Percentiles rank a stretch among this genome's conserved stretches.
Evolutionary conservation across 2,329 filamentous ascomycete genomes (phyloP).

Genomic region (Cytospora piceicola): DNA sequence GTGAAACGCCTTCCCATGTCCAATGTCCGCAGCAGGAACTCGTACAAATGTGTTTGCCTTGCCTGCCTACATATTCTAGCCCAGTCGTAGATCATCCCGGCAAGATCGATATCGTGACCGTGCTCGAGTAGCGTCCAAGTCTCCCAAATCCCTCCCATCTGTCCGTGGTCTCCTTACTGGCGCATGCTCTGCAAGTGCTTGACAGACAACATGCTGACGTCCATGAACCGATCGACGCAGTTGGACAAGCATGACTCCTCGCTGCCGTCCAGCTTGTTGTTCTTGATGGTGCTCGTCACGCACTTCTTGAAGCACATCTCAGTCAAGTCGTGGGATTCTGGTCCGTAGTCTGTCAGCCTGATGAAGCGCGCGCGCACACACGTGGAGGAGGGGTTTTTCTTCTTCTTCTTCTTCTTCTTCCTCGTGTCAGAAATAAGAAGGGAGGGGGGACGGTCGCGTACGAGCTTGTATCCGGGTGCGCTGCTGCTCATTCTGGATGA

Average conservation of each 20-base stretch:
- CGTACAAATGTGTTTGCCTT: not conserved
- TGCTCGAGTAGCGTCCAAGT: not conserved
- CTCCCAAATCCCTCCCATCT: slow-evolving; percentile 1
- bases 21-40: not conserved
- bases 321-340: slow-evolving; percentile 59
- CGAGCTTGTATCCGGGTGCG: slow-evolving; percentile 70
- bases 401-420: no score
- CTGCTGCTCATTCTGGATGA: slow-evolving; percentile 82
- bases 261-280: slow-evolving; percentile 70
- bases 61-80: not conserved
- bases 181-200: slow-evolving; percentile 75
- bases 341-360: slow-evolving; percentile 1
- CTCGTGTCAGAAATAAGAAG: not conserved
- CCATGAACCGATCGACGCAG: slow-evolving; percentile 92
- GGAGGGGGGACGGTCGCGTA: slow-evolving; percentile 49
- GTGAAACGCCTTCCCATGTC: not conserved
- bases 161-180: slow-evolving; percentile 27
- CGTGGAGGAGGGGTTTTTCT: not conserved
- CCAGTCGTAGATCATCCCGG: not conserved
- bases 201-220: slow-evolving; percentile 83
- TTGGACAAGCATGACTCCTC: slow-evolving; percentile 88
- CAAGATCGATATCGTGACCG: not conserved
- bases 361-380: not conserved
- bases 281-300: slow-evolving; percentile 73
- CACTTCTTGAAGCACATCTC: slow-evolving; percentile 97